Conservation (phyloP, 345 rosid genomes). For the Gossypium stocksii region DNA sequence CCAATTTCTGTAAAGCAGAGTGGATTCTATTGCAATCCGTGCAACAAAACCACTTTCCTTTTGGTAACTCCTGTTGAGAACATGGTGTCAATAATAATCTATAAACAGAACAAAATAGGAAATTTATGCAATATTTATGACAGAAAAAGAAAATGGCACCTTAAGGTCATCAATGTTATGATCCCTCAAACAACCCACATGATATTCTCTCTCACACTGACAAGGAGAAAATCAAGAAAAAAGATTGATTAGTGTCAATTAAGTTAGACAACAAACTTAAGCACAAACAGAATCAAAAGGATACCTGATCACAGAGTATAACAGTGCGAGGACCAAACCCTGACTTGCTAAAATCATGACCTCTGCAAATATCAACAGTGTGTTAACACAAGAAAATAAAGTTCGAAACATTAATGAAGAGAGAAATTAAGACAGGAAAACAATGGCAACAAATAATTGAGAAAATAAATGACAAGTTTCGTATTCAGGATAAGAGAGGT, state of each 20-base stretch:
- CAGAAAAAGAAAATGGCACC: conserved; percentile 35
- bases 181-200: conserved; percentile 87
- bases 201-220: conserved; percentile 93
- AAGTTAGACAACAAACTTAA: neutral
- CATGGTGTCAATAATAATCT: conserved; percentile 12
- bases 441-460: neutral
- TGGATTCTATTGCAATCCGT: conserved; percentile 50
- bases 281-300: conserved; percentile 10
- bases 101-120: neutral
- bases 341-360: conserved; percentile 55
- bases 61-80: conserved; percentile 68
- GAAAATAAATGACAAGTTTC: neutral
- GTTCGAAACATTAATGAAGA: neutral
- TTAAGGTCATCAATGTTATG: conserved; percentile 68
- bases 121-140: conserved; percentile 4
- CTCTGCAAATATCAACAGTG: conserved; percentile 41
- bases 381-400: conserved; percentile 12
- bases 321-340: conserved; percentile 83
- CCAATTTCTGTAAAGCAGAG: conserved; percentile 48
- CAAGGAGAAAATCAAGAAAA: conserved; percentile 1
- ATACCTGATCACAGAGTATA: conserved; percentile 92
- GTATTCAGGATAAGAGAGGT: neutral
- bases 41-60: conserved; percentile 88
- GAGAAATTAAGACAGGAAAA: neutral
- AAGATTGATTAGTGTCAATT: conserved; percentile 9